Conservation (phyloP, 2,329 filamentous ascomycete genomes). For the Sclerotinia sclerotiorum region DNA sequence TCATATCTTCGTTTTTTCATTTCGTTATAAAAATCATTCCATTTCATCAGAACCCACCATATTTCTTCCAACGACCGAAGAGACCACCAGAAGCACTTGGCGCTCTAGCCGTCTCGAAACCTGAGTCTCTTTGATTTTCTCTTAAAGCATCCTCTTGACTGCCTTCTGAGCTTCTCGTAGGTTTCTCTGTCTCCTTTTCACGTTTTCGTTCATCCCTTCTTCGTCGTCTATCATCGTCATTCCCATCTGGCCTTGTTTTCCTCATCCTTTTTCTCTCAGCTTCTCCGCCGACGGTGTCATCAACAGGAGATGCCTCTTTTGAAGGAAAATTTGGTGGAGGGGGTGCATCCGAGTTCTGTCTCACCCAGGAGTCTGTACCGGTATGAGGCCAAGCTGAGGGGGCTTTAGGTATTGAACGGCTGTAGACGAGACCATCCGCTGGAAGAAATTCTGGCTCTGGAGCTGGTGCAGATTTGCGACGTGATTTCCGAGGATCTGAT, state of each 20-base stretch:
- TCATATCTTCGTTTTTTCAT: constrained; percentile 23
- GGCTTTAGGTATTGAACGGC: constrained; percentile 37
- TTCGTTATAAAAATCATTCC: constrained; percentile 18
- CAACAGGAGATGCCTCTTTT: constrained; percentile 33
- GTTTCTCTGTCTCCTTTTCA: constrained; percentile 31
- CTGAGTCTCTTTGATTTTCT: constrained; percentile 35
- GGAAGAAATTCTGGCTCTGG: constrained; percentile 39
- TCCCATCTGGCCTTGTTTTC: constrained; percentile 34
- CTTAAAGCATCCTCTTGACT: constrained; percentile 38
- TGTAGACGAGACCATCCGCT: constrained; percentile 36
- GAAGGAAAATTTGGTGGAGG: constrained; percentile 49
- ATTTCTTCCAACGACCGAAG: constrained; percentile 39
- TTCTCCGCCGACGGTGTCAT: constrained; percentile 35
- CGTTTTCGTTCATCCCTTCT: constrained; percentile 36
- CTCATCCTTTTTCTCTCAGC: constrained; percentile 33
- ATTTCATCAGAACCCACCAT: constrained; percentile 31
- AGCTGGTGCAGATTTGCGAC: constrained; percentile 46
- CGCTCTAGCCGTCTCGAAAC: constrained; percentile 52
- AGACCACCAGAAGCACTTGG: constrained; percentile 69
- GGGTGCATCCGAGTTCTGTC: constrained; percentile 62
- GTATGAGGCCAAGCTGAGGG: constrained; percentile 58
- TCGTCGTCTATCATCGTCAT: constrained; percentile 36
- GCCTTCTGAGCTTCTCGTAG: constrained; percentile 38
- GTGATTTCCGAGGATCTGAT: constrained; percentile 38
- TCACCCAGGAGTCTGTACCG: constrained; percentile 65